These are phyloP conservation scores for Pelargonium myrrhifolium DNA, from an alignment of 441 rosid genomes.

Conservation along the genomic window DNA sequence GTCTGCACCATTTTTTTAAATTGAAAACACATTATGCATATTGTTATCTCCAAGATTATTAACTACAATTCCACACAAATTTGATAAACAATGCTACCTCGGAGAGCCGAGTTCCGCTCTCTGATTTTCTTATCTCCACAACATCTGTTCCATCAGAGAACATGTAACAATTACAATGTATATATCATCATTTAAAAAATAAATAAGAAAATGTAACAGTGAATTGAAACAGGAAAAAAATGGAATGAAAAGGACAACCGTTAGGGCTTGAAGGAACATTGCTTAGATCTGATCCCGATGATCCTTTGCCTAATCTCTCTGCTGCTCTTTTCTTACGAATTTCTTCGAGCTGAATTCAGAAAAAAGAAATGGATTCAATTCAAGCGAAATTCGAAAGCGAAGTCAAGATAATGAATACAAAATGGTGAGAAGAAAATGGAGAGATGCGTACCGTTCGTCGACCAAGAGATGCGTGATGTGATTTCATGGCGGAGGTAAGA, in stretches of 20 bases:
- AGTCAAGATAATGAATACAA: background rate
- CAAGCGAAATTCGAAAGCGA: constrained; percentile 1
- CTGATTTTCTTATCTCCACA: constrained; percentile 60
- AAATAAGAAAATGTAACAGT: background rate
- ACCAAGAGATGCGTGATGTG: constrained; percentile 78
- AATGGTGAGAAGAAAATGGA: background rate
- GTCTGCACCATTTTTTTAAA: constrained; percentile 37
- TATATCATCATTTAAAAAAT: background rate
- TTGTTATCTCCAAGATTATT: background rate
- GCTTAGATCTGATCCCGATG: constrained; percentile 81
- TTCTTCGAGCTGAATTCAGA: constrained; percentile 56
- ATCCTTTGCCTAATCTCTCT: constrained; percentile 67
- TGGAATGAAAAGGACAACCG: constrained; percentile 26
- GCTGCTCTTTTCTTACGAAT: constrained; percentile 93
- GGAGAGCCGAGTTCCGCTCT: constrained; percentile 72
- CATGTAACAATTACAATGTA: constrained; percentile 1
- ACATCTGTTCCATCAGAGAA: constrained; percentile 30
- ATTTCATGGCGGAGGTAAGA: constrained; percentile 34
- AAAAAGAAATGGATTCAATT: constrained; percentile 3
- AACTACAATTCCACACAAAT: background rate
- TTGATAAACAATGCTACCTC: constrained; percentile 38
- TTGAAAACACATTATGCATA: background rate
- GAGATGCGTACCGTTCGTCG: constrained; percentile 66
- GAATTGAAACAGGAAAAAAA: background rate
- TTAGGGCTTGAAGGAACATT: constrained; percentile 29